Percentiles rank a stretch among this genome's conserved stretches.
phyloP scores from a whole-genome alignment of 192 early-diverging fungal species.

The Rhizoclosmatium globosum region DNA sequence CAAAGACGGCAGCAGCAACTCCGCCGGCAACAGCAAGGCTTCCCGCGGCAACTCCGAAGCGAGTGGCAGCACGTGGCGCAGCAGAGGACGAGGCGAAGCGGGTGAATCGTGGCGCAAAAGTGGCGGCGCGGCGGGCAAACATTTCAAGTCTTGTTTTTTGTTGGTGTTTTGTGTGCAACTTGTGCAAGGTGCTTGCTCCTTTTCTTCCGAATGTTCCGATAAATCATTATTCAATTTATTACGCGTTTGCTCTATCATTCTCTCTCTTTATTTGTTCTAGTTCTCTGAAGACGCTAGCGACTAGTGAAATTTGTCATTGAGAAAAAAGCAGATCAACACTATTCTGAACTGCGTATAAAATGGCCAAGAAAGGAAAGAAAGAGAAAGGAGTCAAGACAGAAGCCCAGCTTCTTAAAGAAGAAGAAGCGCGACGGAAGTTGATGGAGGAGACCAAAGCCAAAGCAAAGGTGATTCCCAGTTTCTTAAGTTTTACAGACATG shows the following conservation, averaged over 20 bases:
- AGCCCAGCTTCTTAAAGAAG: conserved; percentile 58
- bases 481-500: not conserved
- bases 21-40: not conserved
- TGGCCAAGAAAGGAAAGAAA: conserved; percentile 61
- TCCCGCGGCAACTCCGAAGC: not conserved
- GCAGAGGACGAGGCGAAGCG: not conserved
- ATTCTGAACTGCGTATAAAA: not conserved
- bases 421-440: conserved; percentile 54
- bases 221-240: too few species aligned
- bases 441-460: conserved; percentile 59
- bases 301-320: too few species aligned
- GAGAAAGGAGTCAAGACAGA: conserved; percentile 59
- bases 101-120: not conserved
- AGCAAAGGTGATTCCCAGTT: conserved; percentile 51
- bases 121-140: not conserved
- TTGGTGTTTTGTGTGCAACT: not conserved
- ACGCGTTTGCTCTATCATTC: too few species aligned
- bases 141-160: not conserved
- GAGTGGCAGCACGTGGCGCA: not conserved
- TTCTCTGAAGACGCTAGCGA: too few species aligned
- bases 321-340: not conserved
- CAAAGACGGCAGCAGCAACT: not conserved
- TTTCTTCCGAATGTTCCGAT: too few species aligned
- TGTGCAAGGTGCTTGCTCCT: too few species aligned
- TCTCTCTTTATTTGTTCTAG: too few species aligned